Evolutionary conservation across 371 early-diverging fungal species (phyloP).

Genomic region (Saksenaea vasiformis): DNA sequence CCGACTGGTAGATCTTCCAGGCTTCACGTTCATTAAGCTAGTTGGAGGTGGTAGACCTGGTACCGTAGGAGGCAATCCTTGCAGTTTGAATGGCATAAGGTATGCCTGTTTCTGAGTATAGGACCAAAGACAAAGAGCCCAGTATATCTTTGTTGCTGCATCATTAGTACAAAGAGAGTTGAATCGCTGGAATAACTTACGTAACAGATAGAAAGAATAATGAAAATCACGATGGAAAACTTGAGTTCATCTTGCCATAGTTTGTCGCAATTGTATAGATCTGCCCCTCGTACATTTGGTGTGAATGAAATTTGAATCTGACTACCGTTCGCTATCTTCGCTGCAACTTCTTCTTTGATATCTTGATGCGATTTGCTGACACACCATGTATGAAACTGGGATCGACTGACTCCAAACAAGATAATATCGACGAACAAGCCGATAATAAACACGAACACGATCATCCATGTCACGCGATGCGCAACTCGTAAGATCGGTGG

Average conservation of each 20-base stretch:
- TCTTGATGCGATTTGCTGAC: neutral
- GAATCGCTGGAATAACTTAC: conserved; percentile 14
- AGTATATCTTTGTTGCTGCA: conserved; percentile 19
- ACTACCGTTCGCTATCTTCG: conserved; percentile 8
- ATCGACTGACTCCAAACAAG: neutral
- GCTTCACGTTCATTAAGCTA: conserved; percentile 22
- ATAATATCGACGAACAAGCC: conserved; percentile 14
- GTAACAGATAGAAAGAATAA: conserved; percentile 32
- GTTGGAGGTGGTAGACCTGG: conserved; percentile 6
- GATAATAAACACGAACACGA: conserved; percentile 17
- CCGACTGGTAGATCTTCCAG: neutral
- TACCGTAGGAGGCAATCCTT: conserved; percentile 1
- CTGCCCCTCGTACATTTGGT: conserved; percentile 18
- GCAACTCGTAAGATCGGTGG: conserved; percentile 14
- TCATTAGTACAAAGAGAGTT: neutral
- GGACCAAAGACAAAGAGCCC: conserved; percentile 29
- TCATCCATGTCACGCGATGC: conserved; percentile 21
- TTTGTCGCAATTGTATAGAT: conserved; percentile 38
- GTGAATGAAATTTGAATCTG: conserved; percentile 11
- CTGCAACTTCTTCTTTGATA: neutral
- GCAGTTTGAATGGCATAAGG: conserved; percentile 5
- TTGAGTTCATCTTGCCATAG: conserved; percentile 48
- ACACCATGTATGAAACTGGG: conserved; percentile 6
- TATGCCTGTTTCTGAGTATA: conserved; percentile 23
- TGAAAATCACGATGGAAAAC: conserved; percentile 28